Base-by-base conservation (phyloP, 192 early-diverging fungal genomes). In the Coemansia sp. region DNA sequence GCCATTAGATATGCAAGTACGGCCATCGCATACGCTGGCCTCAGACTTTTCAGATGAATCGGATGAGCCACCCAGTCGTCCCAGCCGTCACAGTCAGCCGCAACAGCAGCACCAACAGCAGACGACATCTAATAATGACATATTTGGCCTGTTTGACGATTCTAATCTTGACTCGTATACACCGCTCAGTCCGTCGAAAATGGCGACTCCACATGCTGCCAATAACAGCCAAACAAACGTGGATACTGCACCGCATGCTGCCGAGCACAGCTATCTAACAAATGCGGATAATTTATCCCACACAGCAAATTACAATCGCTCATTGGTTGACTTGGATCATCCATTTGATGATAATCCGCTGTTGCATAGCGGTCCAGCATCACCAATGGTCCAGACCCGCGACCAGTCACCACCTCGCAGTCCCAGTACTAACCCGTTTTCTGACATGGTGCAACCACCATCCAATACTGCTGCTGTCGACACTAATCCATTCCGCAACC, bases 321-420 rank as follows among this genome's bases (percentile, higher is more conserved):
- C 29, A 18, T 18, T 35, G 16, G 47, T 69, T 2, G 67, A 69
- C 39, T 26, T 69, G 35, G 61, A 69, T 9, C 50, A 69, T 18
- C 67, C 67, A 16, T 69, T 69, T 27, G 60, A 62, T 38, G 54
- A 56, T n/a, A 69, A 69, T 38, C 67, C 67, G 19, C 67, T 69
- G 35, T 24, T 62, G 20, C 59, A 50, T 22, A 58, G 57, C 38
- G 57, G 39, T 14, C 57, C 57, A 12, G 57, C 37, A 5, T 27
- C 39, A 13, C 57, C 57, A 3, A 11, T 39, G 39, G 38, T 43
- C 38, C 57, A 32, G 85, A 68, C 88, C 87, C 96, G 97, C 98
- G 69, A 99, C 97, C 82, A 95, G 94, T 69, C 95, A 85, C 87
- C 96, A 96, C 69, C 92, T 87, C 84, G 96, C 97, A 73, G 54